Conservation (phyloP, 2,329 filamentous ascomycete genomes). For the Penicillium janthinellum region DNA sequence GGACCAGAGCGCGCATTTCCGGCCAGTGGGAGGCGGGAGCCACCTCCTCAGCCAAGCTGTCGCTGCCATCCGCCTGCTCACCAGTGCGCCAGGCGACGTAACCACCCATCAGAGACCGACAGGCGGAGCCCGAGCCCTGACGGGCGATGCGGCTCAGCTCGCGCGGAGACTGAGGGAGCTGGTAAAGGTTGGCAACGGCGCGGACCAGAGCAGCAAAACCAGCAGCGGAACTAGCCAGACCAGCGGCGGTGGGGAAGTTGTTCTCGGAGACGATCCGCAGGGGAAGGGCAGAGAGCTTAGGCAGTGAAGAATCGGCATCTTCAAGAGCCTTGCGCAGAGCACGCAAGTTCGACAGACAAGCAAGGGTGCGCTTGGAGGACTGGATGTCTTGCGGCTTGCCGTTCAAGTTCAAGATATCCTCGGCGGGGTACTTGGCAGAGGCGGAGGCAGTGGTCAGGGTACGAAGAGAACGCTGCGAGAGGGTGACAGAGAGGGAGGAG, state of each 20-base stretch:
- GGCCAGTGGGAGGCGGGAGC: constrained; percentile 92
- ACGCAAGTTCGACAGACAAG: constrained; percentile 86
- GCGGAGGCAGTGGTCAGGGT: constrained; percentile 95
- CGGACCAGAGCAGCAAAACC: constrained; percentile 70
- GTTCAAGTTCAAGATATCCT: constrained; percentile 80
- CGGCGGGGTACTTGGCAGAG: constrained; percentile 67
- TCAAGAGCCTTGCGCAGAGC: constrained; percentile 76
- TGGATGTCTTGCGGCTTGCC: constrained; percentile 75
- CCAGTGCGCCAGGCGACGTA: constrained; percentile 96
- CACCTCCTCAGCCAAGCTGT: constrained; percentile 86
- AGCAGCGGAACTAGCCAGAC: constrained; percentile 70
- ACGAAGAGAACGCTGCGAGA: constrained; percentile 89
- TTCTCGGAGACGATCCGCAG: constrained; percentile 92
- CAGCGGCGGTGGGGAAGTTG: constrained; percentile 98
- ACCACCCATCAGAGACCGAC: constrained; percentile 87
- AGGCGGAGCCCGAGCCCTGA: constrained; percentile 93
- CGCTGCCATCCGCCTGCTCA: constrained; percentile 71
- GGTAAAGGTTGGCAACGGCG: constrained; percentile 86
- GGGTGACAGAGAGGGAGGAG: constrained; percentile 93
- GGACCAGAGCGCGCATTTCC: constrained; percentile 85
- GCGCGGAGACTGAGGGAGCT: constrained; percentile 75
- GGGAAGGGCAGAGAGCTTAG: constrained; percentile 74
- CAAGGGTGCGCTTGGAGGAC: constrained; percentile 85
- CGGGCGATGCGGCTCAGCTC: constrained; percentile 87
- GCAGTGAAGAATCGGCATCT: constrained; percentile 68